Evolutionary conservation across 2,329 filamentous ascomycete genomes (phyloP).

Genomic region (Harringtonia aguacate): DNA sequence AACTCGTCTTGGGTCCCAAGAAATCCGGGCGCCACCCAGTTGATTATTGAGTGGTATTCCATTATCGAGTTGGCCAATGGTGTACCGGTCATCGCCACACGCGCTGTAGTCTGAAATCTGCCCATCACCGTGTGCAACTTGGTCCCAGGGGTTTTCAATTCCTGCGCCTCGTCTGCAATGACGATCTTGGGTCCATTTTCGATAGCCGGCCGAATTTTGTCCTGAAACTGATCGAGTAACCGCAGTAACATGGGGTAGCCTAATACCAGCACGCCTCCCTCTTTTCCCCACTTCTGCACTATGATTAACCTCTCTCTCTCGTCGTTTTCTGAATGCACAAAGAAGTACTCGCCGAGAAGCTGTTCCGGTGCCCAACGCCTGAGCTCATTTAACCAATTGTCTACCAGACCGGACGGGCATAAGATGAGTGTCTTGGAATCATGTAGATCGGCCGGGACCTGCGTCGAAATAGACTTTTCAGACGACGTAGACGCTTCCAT

Average conservation of each 20-base stretch:
- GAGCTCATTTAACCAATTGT: slow-evolving; percentile 79
- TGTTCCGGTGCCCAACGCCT: slow-evolving; percentile 51
- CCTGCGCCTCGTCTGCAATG: slow-evolving; percentile 77
- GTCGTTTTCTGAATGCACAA: slow-evolving; percentile 34
- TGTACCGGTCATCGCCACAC: slow-evolving; percentile 79
- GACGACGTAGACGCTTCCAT: slow-evolving; percentile 51
- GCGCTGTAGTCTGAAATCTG: slow-evolving; percentile 53
- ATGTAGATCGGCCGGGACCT: slow-evolving; percentile 58
- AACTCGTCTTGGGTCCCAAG: slow-evolving; percentile 62
- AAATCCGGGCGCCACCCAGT: slow-evolving; percentile 76
- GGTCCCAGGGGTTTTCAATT: slow-evolving; percentile 55
- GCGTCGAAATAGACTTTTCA: slow-evolving; percentile 44
- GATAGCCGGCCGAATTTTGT: slow-evolving; percentile 17
- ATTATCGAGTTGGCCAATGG: slow-evolving; percentile 74
- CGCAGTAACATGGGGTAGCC: slow-evolving; percentile 60
- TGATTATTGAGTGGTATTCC: slow-evolving; percentile 77
- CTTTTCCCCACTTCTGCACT: slow-evolving; percentile 47
- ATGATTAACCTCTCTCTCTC: slow-evolving; percentile 27
- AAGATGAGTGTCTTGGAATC: slow-evolving; percentile 58
- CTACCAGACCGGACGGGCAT: slow-evolving; percentile 62
- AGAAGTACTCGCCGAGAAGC: slow-evolving; percentile 44
- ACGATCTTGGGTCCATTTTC: slow-evolving; percentile 55
- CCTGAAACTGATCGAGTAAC: slow-evolving; percentile 17
- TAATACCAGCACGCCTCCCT: slow-evolving; percentile 62
- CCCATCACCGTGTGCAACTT: slow-evolving; percentile 41